These are phyloP conservation scores for Glycine soja DNA, from an alignment of 306 rosid genomes.

Conservation along the genomic window DNA sequence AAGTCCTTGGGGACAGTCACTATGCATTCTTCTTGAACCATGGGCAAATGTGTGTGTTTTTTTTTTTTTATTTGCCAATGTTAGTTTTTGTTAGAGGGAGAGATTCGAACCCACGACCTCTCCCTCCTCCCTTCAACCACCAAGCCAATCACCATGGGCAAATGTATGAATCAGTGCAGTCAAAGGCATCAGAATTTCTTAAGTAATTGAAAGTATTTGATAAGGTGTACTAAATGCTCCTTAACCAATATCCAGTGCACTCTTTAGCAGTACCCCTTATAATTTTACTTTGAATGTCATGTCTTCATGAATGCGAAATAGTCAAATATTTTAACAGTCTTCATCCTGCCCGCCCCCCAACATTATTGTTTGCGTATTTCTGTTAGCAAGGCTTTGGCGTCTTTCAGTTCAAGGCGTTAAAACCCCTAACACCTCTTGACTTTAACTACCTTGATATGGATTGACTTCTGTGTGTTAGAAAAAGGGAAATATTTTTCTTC, in stretches of 20 bases:
- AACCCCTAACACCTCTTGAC: constrained; percentile 22
- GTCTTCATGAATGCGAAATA: background rate
- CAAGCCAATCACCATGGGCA: background rate
- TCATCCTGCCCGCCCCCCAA: background rate
- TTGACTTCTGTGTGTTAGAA: constrained; percentile 4
- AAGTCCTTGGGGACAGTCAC: constrained; percentile 35
- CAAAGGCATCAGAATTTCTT: background rate
- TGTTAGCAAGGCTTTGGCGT: constrained; percentile 10
- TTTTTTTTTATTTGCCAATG: too few species aligned
- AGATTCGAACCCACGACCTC: too few species aligned
- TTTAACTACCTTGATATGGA: constrained; percentile 27
- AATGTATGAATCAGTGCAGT: constrained; percentile 1
- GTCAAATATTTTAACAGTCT: background rate
- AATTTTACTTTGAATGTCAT: constrained; percentile 28
- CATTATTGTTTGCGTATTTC: too few species aligned
- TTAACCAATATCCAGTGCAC: background rate
- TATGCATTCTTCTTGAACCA: constrained; percentile 37
- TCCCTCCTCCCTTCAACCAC: too few species aligned
- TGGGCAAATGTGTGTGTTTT: constrained; percentile 1
- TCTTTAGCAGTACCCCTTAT: background rate
- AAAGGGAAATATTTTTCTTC: constrained; percentile 18
- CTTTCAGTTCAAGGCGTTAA: background rate
- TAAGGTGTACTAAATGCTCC: background rate
- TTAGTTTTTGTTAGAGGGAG: too few species aligned
- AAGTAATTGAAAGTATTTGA: background rate